Base-by-base conservation (phyloP, 176 grass and related monocot genomes). In the Microstegium vimineum region DNA sequence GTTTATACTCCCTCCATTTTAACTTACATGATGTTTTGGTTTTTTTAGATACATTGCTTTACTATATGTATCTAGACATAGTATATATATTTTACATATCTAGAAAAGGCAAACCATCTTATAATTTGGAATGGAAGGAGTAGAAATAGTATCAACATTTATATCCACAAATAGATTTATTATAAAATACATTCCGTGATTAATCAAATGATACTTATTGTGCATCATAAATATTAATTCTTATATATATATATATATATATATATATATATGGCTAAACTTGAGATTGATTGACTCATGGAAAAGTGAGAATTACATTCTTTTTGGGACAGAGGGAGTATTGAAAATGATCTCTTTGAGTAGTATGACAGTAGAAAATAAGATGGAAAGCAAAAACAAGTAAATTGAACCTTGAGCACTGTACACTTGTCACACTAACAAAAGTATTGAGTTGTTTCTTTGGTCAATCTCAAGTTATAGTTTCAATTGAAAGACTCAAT, bases 321-420 rank as follows among this genome's bases (percentile, higher is more conserved):
- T 59, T 59, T 59, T 59, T 60, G 10, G 22, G 22, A 57, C 2
- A 57, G 8, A 0, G 49, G 6, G n/a, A 60, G 60, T 30, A 62
- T 28, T 30, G 16, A 63, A 30, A 31, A 15, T 63, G 11, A 28
- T 63, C 27, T 63, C 61, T 62, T 28, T 30, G 13, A 77, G 17
- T 40, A 30, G 27, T 34, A 81, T 9, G 41, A 72, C 5, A 8
- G 8, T 18, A 71, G 23, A 71, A 71, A 35, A 49, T 16, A 62
- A 45, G 78, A 66, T 34, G 27, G 18, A 10, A 73, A 66, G 30
- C 34, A 34, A 74, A 82, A 82, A 51, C 5, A 63, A 49, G 75
- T 71, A 68, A 74, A 80, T 30, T 40, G 23, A 80, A 35, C 20
- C 8, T 8, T 17, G n/a, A 27, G 18, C 20, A 37, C 18, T 51